Percentiles rank a stretch among this genome's conserved stretches.
Conservation (phyloP, 495 filamentous ascomycete species). For the Barbatosphaeria neglecta region DNA sequence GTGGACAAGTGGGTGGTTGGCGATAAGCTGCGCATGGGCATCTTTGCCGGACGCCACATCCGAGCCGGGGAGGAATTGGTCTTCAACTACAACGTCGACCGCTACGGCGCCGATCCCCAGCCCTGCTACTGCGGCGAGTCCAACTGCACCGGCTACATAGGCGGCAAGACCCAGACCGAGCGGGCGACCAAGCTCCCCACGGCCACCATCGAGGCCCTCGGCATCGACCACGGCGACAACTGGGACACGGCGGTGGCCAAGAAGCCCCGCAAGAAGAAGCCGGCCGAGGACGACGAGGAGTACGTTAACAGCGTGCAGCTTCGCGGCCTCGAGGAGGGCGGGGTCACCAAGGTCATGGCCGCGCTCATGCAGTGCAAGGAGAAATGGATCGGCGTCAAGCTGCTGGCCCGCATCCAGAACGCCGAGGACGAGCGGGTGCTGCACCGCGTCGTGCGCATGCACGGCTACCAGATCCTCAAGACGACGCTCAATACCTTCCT, state of each 20-base stretch:
- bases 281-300: conserved; percentile 88
- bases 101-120: conserved; percentile 93
- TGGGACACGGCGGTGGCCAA: conserved; percentile 86
- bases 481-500: conserved; percentile 71
- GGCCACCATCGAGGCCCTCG: conserved; percentile 86
- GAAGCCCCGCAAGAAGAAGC: conserved; percentile 87
- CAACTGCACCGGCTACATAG: conserved; percentile 93
- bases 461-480: conserved; percentile 91
- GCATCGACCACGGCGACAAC: conserved; percentile 83
- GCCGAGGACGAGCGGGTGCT: conserved; percentile 80
- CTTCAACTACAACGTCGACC: conserved; percentile 99
- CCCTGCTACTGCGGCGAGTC: conserved; percentile 92
- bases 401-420: conserved; percentile 80
- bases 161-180: conserved; percentile 94
- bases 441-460: conserved; percentile 87
- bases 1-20: conserved; percentile 99
- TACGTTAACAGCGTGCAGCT: conserved; percentile 86
- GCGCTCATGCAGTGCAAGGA: conserved; percentile 98
- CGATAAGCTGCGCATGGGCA: conserved; percentile 97
- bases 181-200: conserved; percentile 84
- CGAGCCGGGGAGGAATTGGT: conserved; percentile 87
- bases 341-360: conserved; percentile 95
- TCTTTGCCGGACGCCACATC: conserved; percentile 84
- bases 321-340: conserved; percentile 72
- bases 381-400: conserved; percentile 97